These are phyloP conservation scores for Protomyces gravidus DNA, from an alignment of 1,139 yeast species.

Conservation along the genomic window DNA sequence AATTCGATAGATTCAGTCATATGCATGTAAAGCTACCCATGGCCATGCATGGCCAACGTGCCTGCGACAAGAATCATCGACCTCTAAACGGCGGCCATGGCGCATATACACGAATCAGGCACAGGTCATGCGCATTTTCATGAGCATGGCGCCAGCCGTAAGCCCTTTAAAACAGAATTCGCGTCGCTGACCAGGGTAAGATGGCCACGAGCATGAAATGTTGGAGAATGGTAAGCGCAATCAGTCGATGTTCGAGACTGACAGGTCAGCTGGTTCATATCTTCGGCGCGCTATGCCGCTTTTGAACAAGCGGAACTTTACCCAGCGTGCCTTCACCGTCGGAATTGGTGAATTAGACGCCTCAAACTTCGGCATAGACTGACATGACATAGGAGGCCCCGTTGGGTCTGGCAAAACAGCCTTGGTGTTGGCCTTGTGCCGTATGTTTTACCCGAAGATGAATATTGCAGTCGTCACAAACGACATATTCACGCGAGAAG, in stretches of 20 bases:
- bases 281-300: slow-evolving; percentile 27
- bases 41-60: too few relatives aligned
- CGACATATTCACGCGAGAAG: slow-evolving; percentile 31
- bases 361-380: too few relatives aligned
- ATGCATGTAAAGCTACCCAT: too few relatives aligned
- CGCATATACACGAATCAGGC: too few relatives aligned
- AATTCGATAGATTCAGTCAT: not conserved
- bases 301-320: slow-evolving; percentile 26
- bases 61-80: too few relatives aligned
- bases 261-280: slow-evolving; percentile 25
- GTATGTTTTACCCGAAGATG: slow-evolving; percentile 14
- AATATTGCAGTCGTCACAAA: slow-evolving; percentile 30
- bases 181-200: too few relatives aligned
- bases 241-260: not conserved
- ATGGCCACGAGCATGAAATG: slow-evolving; percentile 25
- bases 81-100: too few relatives aligned
- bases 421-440: slow-evolving; percentile 28
- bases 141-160: not conserved
- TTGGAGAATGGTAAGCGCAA: slow-evolving; percentile 1
- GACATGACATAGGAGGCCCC: slow-evolving; percentile 29
- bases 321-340: slow-evolving; percentile 30
- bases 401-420: slow-evolving; percentile 32
- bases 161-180: not conserved
- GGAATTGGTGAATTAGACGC: slow-evolving; percentile 29
- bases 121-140: not conserved